Conservation (phyloP, 179 eudicot species). For the Gypsophila paniculata region DNA sequence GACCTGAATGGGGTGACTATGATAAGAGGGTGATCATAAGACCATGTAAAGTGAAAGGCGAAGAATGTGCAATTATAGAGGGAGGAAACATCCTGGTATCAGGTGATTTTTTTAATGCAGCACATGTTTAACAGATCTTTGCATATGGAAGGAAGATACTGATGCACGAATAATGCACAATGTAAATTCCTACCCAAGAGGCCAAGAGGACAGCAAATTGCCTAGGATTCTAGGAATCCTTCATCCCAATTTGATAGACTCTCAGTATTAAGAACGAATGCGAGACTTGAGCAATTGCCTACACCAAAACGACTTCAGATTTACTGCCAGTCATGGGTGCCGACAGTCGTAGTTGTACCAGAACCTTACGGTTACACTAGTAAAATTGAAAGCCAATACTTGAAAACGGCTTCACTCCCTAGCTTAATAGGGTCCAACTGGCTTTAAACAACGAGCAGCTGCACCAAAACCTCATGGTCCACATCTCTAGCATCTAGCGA, state of each 20-base stretch:
- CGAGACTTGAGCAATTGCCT: no score
- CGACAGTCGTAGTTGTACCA: no score
- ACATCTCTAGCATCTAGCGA: not conserved
- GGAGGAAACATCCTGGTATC: no score
- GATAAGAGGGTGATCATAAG: no score
- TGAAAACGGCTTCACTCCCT: not conserved
- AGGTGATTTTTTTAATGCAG: not conserved
- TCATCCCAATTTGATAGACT: not conserved
- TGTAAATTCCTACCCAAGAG: no score
- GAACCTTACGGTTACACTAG: not conserved
- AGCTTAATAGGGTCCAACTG: not conserved
- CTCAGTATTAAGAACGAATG: not conserved
- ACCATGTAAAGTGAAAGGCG: no score
- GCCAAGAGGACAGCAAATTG: no score
- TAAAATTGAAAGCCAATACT: not conserved
- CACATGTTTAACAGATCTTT: not conserved
- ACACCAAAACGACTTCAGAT: no score
- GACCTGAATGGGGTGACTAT: no score
- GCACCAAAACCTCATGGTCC: not conserved
- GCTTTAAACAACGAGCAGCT: conserved; percentile 1
- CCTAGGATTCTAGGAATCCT: not conserved
- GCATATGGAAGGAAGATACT: not conserved
- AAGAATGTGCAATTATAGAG: no score
- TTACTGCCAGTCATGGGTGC: no score
- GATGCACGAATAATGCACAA: no score